Evolutionary conservation across 768 basidiomycete genomes (phyloP).

Genomic region (Mycena maculata): DNA sequence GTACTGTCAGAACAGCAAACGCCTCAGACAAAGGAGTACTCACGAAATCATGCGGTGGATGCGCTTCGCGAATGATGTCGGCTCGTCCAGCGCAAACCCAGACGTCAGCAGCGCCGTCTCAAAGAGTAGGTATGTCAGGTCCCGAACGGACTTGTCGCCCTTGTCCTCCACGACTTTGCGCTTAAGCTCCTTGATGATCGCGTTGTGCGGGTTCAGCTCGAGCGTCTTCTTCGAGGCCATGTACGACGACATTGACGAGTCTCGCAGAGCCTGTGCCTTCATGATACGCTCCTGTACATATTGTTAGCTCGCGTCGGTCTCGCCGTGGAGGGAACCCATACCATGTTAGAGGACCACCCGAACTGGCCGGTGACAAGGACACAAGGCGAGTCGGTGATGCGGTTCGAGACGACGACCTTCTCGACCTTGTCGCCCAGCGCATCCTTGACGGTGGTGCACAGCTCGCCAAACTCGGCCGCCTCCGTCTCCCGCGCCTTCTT

Average conservation of each 20-base stretch:
- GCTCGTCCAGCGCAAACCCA: slow-evolving; percentile 96
- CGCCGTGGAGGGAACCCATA: slow-evolving; percentile 45
- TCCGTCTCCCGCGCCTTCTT: slow-evolving; percentile 92
- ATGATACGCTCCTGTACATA: slow-evolving; percentile 87
- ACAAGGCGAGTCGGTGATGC: slow-evolving; percentile 96
- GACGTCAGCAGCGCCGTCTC: slow-evolving; percentile 97
- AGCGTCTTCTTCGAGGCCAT: slow-evolving; percentile 99
- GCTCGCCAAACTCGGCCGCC: slow-evolving; percentile 82
- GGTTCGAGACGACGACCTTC: slow-evolving; percentile 98
- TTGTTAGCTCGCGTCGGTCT: slow-evolving; percentile 10
- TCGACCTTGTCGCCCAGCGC: slow-evolving; percentile 99
- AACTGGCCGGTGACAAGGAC: slow-evolving; percentile 99
- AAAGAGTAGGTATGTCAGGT: slow-evolving; percentile 94
- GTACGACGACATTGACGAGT: slow-evolving; percentile 98
- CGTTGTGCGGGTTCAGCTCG: slow-evolving; percentile 92
- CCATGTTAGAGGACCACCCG: slow-evolving; percentile 99
- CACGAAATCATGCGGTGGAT: slow-evolving; percentile 97
- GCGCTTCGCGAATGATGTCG: slow-evolving; percentile 93
- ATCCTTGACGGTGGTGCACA: slow-evolving; percentile 97
- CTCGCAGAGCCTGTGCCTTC: slow-evolving; percentile 98
- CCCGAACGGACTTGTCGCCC: slow-evolving; percentile 97
- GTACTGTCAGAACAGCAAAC: slow-evolving; percentile 23
- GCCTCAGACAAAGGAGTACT: slow-evolving; percentile 43
- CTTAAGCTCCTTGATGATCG: slow-evolving; percentile 96
- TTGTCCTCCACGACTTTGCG: slow-evolving; percentile 96